Evolutionary conservation across 2,329 filamentous ascomycete species (phyloP).

Genomic region (Aspergillus sp.): DNA sequence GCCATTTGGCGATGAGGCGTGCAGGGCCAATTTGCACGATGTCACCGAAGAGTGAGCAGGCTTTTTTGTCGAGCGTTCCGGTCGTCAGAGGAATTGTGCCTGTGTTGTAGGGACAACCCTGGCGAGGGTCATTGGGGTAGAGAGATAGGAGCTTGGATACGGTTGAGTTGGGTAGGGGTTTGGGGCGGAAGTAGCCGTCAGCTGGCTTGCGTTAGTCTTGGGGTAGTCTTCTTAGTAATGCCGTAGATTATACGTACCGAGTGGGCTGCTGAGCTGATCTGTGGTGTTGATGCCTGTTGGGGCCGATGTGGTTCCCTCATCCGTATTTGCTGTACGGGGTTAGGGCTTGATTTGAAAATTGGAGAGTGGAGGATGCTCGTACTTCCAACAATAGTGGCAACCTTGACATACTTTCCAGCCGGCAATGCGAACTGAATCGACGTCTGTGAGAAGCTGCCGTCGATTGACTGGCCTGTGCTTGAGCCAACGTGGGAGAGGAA

Average conservation of each 20-base stretch:
- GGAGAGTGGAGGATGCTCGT: neutral
- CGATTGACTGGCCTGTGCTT: neutral
- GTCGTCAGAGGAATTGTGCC: neutral
- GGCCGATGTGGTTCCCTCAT: conserved; percentile 3
- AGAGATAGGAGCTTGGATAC: neutral
- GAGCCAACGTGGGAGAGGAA: neutral
- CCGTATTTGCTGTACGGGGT: neutral
- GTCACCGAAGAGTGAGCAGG: conserved; percentile 2
- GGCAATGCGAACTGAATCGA: neutral
- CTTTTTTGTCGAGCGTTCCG: conserved; percentile 3
- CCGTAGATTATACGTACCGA: neutral
- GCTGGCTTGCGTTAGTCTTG: neutral
- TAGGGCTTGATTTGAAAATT: neutral
- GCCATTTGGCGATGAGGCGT: neutral
- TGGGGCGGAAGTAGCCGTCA: neutral
- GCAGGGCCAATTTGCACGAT: conserved; percentile 2
- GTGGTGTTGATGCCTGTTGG: conserved; percentile 1
- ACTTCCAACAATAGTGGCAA: conserved; percentile 8
- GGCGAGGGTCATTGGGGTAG: neutral
- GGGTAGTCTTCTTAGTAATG: no score
- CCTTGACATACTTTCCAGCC: neutral
- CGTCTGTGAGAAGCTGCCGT: neutral
- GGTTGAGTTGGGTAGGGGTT: conserved; percentile 3
- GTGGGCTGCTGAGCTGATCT: neutral
- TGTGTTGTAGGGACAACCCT: conserved; percentile 3